phyloP scores from a whole-genome alignment of 805 yeast species.

The Cyberlindnera misumaiensis region DNA sequence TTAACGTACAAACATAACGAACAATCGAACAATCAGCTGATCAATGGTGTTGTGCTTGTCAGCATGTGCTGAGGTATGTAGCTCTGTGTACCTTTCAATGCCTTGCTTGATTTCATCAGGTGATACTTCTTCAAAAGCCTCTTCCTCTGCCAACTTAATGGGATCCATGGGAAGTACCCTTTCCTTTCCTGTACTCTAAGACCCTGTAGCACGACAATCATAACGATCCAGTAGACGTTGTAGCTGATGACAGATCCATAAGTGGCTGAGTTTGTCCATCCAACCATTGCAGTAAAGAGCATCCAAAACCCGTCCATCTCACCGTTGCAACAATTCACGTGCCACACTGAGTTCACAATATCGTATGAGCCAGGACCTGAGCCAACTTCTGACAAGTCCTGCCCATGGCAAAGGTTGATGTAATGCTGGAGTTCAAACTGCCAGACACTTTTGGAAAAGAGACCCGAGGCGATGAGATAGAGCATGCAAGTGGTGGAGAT shows the following conservation, averaged over 20 bases:
- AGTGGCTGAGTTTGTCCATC: slow-evolving; percentile 94
- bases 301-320: slow-evolving; percentile 91
- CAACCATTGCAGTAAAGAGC: slow-evolving; percentile 80
- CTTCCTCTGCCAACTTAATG: slow-evolving; percentile 52
- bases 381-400: slow-evolving; percentile 83
- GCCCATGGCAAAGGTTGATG: slow-evolving; percentile 69
- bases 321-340: slow-evolving; percentile 91
- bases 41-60: neutral
- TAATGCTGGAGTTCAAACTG: slow-evolving; percentile 74
- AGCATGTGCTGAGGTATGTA: neutral
- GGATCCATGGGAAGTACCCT: slow-evolving; percentile 57
- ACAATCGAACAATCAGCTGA: neutral
- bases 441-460: slow-evolving; percentile 86
- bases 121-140: slow-evolving; percentile 35
- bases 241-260: slow-evolving; percentile 79
- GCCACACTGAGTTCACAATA: slow-evolving; percentile 77
- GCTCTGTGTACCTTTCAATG: neutral
- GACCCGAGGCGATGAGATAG: slow-evolving; percentile 81
- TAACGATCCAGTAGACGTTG: slow-evolving; percentile 57
- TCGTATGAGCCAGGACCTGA: slow-evolving; percentile 93
- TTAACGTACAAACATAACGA: no score
- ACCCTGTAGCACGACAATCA: slow-evolving; percentile 36
- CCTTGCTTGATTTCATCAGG: slow-evolving; percentile 12
- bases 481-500: slow-evolving; percentile 73
- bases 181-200: slow-evolving; percentile 47